Evolutionary conservation across 345 rosid genomes (phyloP), one percentile per base, ranked within the genome.

Genomic region (Aethionema arabicum): DNA sequence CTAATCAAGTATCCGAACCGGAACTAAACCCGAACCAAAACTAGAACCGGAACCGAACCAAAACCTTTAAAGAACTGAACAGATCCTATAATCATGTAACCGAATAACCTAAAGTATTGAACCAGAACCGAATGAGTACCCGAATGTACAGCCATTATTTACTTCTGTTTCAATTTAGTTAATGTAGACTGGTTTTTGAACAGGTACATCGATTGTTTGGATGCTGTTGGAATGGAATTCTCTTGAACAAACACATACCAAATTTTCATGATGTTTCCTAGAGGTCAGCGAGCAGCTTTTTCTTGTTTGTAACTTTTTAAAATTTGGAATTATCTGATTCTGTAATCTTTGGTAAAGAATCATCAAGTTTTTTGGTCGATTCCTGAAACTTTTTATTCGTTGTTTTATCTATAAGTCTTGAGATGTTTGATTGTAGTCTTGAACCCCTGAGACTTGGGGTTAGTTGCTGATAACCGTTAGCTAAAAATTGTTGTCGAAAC

Each of bases 171-270:
- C 16, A 2, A 35, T 13, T 44, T 11, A 36, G 36, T 27, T 46
- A 29, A 52, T 39, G 12, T 37, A 21, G 43, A 35, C 30, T 51
- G 43, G 6, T 41, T 48, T 51, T 10, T 38, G 3, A 42, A 56
- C 82, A 88, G 95, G 95, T 27, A 86, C 89, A 21, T 86, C 95
- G 54, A 92, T 86, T 58, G 56, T 88, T 52, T 88, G 95, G 96
- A 92, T 92, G 98, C 80, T 86, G 60, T 29, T 80, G 65, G 88
- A 82, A 68, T 86, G 96, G 96, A 88, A 83, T 69, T 67, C 85
- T 5, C 87, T 78, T 64, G 74, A 74, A 32, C 62, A 47, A 29
- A 47, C 61, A 0, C 77, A 66, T 57, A 36, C 65, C 59, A 75
- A 78, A 64, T 51, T 49, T 75, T 32, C 66, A 32, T 78, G 76